Base-by-base conservation (phyloP, 176 grass and related monocot species). In the Musa itinerans region DNA sequence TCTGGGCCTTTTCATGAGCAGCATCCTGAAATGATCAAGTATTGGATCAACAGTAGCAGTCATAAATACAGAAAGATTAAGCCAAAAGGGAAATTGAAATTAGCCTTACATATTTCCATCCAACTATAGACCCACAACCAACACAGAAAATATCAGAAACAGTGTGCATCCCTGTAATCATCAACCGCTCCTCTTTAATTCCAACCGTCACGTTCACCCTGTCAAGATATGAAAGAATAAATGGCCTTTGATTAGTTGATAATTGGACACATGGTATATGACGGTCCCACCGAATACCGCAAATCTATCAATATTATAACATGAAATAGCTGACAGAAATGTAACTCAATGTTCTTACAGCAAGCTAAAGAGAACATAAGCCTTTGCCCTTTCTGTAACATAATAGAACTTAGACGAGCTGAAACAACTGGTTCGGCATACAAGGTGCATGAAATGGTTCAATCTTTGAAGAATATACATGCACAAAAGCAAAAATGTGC, bases 31-130 rank as follows among this genome's bases (percentile, higher is more conserved):
- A 59, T 64, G 51, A 82, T 43, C 34, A 55, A 80, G 17, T 53
- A 55, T 53, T 85, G 26, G 70, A 15, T 53, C 75, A 59, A 15
- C 53, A 50, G 67, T 63, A 78, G 23, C 78, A 79, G 17, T 76
- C 17, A 68, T 14, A 16, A 78, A 65, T 69, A 17, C 26, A 72
- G 23, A 73, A 78, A 54, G 11, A 21, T 24, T 11, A 27, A 10
- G 27, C 15, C 11, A 8, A 74, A 17, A 56, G 10, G 25, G 6
- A 56, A 25, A 29, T 16, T 29, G 53, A 76, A 74, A 52, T 77
- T 49, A 52, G n/a, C 73, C 87, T 87, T 94, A 99, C 96, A 81
- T 99, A 99, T 99, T 99, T 99, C 96, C 96, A 99, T 68, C 96
- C 96, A 84, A 99, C 96, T 78, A 94, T 81, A 48, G 95, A 87